Conservation (phyloP, 306 rosid species). For the Rosa lucieae region DNA sequence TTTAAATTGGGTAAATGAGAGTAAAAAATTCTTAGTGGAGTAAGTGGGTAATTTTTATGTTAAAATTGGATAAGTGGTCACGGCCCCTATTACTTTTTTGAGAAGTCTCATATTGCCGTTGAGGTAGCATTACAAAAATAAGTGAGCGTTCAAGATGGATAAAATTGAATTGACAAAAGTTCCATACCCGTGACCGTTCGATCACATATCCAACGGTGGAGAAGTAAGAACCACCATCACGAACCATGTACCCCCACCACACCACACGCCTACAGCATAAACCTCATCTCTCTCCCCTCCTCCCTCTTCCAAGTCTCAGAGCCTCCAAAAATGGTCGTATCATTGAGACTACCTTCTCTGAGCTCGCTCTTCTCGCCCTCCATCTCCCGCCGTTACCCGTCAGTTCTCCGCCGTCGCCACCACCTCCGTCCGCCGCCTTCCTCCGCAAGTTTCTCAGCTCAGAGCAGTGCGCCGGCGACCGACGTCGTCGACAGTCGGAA, state of each 20-base stretch:
- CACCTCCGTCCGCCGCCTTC: constrained; percentile 18
- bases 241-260: not conserved
- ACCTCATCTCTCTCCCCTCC: constrained; percentile 12
- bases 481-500: constrained; percentile 48
- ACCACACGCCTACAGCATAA: not conserved
- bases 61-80: too few relatives aligned
- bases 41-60: too few relatives aligned
- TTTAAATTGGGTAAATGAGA: too few relatives aligned
- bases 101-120: too few relatives aligned
- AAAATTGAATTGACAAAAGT: too few relatives aligned
- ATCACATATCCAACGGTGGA: not conserved
- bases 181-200: not conserved
- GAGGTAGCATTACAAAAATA: too few relatives aligned
- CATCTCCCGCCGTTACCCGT: constrained; percentile 37
- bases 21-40: too few relatives aligned
- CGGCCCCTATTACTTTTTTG: too few relatives aligned
- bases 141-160: too few relatives aligned
- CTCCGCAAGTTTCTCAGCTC: constrained; percentile 47
- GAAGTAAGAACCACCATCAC: not conserved
- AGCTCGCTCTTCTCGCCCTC: constrained; percentile 58
- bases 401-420: constrained; percentile 35
- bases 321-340: constrained; percentile 43
- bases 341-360: constrained; percentile 64
- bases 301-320: not conserved
- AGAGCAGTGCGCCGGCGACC: constrained; percentile 44